These are phyloP conservation scores for Dactylorhiza incarnata DNA, from an alignment of 106 monocot species.

Conservation along the genomic window DNA sequence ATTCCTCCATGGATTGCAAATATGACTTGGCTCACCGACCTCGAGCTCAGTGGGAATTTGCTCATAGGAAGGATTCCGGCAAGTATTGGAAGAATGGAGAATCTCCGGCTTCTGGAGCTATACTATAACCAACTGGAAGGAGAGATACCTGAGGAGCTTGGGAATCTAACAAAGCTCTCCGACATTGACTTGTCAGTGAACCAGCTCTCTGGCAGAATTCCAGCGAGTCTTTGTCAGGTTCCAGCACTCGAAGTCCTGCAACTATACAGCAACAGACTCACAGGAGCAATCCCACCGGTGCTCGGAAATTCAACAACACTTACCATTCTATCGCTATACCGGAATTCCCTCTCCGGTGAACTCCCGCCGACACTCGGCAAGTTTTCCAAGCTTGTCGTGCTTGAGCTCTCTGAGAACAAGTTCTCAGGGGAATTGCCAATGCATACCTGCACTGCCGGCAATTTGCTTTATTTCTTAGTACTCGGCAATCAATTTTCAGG, in stretches of 20 bases:
- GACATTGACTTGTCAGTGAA: slow-evolving; percentile 90
- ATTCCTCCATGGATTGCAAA: slow-evolving; percentile 86
- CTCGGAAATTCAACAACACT: slow-evolving; percentile 74
- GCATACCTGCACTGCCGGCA: slow-evolving; percentile 44
- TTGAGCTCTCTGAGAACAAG: slow-evolving; percentile 84
- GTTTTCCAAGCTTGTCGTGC: slow-evolving; percentile 46
- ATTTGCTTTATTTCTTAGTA: slow-evolving; percentile 60
- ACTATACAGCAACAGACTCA: slow-evolving; percentile 70
- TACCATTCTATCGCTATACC: slow-evolving; percentile 60
- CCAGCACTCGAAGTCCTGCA: slow-evolving; percentile 59
- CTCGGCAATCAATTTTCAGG: slow-evolving; percentile 61
- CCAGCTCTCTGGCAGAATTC: slow-evolving; percentile 56
- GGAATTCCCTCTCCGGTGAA: slow-evolving; percentile 60
- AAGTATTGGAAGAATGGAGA: slow-evolving; percentile 52
- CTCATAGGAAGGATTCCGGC: slow-evolving; percentile 67
- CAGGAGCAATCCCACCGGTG: slow-evolving; percentile 48
- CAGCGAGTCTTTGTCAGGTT: slow-evolving; percentile 41
- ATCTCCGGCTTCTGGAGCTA: slow-evolving; percentile 61
- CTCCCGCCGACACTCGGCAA: slow-evolving; percentile 54
- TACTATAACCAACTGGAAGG: slow-evolving; percentile 78
- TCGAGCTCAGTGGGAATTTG: slow-evolving; percentile 69
- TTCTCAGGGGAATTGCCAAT: slow-evolving; percentile 56
- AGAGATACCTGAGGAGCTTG: slow-evolving; percentile 64
- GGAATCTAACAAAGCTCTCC: slow-evolving; percentile 53
- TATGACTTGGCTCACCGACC: slow-evolving; percentile 82